A percentile compares a stretch with the other conserved stretches of the same genome.
phyloP scores from a whole-genome alignment of 305 asterid species.

The Nicotiana rustica region DNA sequence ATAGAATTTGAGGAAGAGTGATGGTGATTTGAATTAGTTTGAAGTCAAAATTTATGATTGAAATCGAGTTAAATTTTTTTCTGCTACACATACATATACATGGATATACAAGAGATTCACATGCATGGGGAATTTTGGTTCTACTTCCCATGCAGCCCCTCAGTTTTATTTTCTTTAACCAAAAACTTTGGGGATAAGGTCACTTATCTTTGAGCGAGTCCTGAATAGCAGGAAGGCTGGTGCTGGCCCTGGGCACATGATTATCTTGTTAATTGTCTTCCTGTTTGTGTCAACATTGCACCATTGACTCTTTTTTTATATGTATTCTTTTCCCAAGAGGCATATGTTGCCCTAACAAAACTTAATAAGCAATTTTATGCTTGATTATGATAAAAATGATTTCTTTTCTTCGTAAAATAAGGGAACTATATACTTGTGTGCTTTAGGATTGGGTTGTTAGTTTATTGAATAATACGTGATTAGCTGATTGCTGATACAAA shows the following conservation, averaged over 20 bases:
- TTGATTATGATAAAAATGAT: background rate
- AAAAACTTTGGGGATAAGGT: no score
- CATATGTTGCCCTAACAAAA: background rate
- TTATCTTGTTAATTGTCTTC: background rate
- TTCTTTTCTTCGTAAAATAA: background rate
- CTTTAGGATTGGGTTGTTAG: background rate
- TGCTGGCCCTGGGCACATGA: conserved; percentile 11
- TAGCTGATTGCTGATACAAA: background rate
- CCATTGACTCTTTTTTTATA: background rate
- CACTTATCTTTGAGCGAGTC: background rate
- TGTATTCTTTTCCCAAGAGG: background rate
- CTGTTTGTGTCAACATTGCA: background rate
- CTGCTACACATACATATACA: no score
- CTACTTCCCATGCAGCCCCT: no score
- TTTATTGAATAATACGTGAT: background rate
- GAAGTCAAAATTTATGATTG: no score
- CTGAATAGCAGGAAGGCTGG: background rate
- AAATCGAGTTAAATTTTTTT: no score
- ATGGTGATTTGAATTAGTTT: no score
- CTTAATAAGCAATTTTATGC: background rate
- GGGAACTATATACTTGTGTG: background rate
- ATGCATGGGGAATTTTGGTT: no score
- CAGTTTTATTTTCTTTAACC: no score
- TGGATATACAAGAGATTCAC: no score
- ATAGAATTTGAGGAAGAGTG: no score